Percentiles rank a stretch among this genome's conserved stretches.
These are phyloP conservation scores for Candida krabiensis DNA, from an alignment of 805 yeast species.

Conservation along the genomic window DNA sequence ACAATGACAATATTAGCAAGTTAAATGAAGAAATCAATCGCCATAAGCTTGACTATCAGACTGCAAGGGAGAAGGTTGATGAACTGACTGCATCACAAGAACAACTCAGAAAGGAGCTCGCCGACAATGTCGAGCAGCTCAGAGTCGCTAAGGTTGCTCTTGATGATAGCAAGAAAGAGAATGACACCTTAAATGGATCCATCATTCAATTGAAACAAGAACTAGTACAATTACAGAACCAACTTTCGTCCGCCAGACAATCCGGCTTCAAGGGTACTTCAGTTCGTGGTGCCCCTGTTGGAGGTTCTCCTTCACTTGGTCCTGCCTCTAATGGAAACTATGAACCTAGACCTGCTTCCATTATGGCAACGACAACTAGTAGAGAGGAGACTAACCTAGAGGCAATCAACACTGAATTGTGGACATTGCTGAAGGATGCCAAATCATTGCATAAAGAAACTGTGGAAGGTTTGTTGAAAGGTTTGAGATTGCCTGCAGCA, in stretches of 20 bases:
- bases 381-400: constrained; percentile 52
- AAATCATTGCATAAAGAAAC: constrained; percentile 76
- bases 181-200: constrained; percentile 62
- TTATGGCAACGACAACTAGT: constrained; percentile 52
- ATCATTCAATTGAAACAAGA: constrained; percentile 53
- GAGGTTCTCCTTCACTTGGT: constrained; percentile 22
- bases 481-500: constrained; percentile 81
- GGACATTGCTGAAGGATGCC: constrained; percentile 68
- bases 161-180: constrained; percentile 59
- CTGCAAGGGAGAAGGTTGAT: constrained; percentile 58
- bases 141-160: constrained; percentile 58
- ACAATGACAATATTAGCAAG: constrained; percentile 45
- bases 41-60: constrained; percentile 55
- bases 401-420: constrained; percentile 74
- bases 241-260: constrained; percentile 22
- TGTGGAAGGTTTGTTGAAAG: constrained; percentile 81
- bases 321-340: constrained; percentile 34
- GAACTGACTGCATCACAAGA: constrained; percentile 61
- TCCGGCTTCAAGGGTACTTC: constrained; percentile 15
- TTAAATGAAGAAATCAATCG: constrained; percentile 56
- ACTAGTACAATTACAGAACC: constrained; percentile 33
- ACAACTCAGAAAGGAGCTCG: constrained; percentile 63
- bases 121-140: constrained; percentile 59
- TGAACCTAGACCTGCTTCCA: constrained; percentile 59
- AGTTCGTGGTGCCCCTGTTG: constrained; percentile 28